Percentiles rank a stretch among this genome's conserved stretches.
These are phyloP conservation scores for Trichophyton schoenleinii DNA, from an alignment of 2,329 filamentous ascomycete species.

Conservation along the genomic window DNA sequence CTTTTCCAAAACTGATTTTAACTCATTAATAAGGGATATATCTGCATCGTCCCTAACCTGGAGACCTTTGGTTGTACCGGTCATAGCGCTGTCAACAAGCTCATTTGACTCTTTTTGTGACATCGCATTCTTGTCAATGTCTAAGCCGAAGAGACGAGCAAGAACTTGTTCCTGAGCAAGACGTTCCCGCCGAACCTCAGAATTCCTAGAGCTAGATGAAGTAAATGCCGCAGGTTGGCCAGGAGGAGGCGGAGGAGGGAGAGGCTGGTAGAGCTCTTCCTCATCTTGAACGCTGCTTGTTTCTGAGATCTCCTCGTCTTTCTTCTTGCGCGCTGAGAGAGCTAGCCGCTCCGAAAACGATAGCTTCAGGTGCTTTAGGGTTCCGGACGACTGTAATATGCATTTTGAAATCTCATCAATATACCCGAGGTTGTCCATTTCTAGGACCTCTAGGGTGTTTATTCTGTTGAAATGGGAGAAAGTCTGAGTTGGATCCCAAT, in stretches of 20 bases:
- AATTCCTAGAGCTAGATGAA: conserved; percentile 13
- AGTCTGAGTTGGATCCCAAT: conserved; percentile 34
- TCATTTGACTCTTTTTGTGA: conserved; percentile 10
- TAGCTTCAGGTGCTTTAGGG: conserved; percentile 43
- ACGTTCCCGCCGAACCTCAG: conserved; percentile 14
- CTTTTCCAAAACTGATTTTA: neutral
- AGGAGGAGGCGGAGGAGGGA: conserved; percentile 8
- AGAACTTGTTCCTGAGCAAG: conserved; percentile 16
- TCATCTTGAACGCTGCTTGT: conserved; percentile 26
- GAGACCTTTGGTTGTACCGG: conserved; percentile 10
- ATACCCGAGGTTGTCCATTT: conserved; percentile 48
- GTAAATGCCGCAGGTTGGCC: neutral
- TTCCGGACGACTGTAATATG: conserved; percentile 43
- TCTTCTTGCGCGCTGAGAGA: conserved; percentile 34
- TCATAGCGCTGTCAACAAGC: conserved; percentile 11
- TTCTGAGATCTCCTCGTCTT: conserved; percentile 32
- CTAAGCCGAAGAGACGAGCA: conserved; percentile 13
- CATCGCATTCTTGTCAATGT: conserved; percentile 9
- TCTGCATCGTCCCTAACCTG: neutral
- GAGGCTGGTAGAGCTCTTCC: conserved; percentile 38
- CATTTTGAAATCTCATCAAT: conserved; percentile 45
- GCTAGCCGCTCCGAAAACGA: conserved; percentile 48
- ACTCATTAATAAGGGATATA: neutral
- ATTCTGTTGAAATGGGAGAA: conserved; percentile 47
- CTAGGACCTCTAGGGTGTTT: conserved; percentile 43